These are phyloP conservation scores for Rhytidiadelphus loreus DNA, from an alignment of 225 moss, liverwort and hornwort genomes.

Conservation along the genomic window DNA sequence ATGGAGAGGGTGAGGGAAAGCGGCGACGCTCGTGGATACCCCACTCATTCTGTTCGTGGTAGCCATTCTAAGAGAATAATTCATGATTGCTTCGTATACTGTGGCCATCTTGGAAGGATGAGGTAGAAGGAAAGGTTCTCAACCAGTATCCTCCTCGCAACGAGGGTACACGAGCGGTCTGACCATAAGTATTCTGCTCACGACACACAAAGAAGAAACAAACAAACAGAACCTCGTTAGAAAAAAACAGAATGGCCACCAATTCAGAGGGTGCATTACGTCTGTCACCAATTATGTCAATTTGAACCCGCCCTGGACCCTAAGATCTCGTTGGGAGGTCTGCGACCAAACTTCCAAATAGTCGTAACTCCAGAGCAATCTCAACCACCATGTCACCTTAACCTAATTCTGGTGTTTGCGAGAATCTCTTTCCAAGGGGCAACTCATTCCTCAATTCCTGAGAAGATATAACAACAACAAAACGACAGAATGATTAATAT, in stretches of 20 bases:
- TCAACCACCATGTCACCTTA: not conserved
- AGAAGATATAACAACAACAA: not conserved
- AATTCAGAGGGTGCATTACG: not conserved
- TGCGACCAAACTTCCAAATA: not conserved
- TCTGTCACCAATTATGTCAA: not conserved
- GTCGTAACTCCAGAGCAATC: not conserved
- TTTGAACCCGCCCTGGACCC: not conserved
- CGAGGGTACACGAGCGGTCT: not conserved
- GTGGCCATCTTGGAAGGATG: constrained; percentile 6
- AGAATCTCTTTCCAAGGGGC: not conserved
- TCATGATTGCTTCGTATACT: not conserved
- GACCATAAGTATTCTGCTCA: constrained; percentile 6
- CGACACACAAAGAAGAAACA: not conserved
- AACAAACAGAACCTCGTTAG: not conserved
- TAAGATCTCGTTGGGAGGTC: not conserved
- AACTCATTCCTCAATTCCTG: not conserved
- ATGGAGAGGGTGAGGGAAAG: not conserved
- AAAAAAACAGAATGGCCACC: not conserved
- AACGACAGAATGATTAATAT: not conserved
- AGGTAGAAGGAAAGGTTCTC: not conserved
- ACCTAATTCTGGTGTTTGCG: not conserved
- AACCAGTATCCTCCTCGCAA: constrained; percentile 7
- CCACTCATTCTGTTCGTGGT: not conserved
- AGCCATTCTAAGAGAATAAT: not conserved
- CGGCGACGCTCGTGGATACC: not conserved